Percentiles rank a stretch among this genome's conserved stretches.
These are phyloP conservation scores for Botrytis porri DNA, from an alignment of 2,329 filamentous ascomycete species.

Conservation along the genomic window DNA sequence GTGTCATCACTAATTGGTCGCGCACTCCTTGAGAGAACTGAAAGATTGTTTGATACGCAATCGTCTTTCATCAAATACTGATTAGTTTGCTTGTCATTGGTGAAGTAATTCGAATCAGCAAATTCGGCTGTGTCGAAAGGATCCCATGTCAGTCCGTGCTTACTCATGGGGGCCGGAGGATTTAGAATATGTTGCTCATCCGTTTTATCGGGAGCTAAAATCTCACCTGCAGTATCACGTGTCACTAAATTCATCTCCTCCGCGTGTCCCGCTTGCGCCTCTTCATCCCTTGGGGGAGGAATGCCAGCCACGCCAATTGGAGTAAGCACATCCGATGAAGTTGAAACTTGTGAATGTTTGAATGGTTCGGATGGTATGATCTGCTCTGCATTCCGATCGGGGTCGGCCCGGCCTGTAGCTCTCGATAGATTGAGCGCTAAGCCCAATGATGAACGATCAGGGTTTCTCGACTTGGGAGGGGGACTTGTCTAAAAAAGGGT, in stretches of 20 bases:
- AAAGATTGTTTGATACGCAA: background rate
- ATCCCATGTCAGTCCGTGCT: constrained; percentile 40
- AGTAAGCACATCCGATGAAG: constrained; percentile 8
- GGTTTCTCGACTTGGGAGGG: constrained; percentile 39
- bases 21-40: constrained; percentile 23
- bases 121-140: constrained; percentile 40
- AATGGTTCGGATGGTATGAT: constrained; percentile 12
- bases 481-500: constrained; percentile 39
- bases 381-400: background rate
- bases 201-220: constrained; percentile 23
- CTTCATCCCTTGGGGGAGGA: background rate
- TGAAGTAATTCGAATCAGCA: constrained; percentile 39
- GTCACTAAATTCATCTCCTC: constrained; percentile 9
- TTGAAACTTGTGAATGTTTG: background rate
- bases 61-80: background rate
- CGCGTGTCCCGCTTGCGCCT: background rate
- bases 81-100: constrained; percentile 30
- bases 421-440: constrained; percentile 28
- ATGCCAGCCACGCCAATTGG: background rate
- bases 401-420: constrained; percentile 3
- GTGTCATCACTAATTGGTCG: constrained; percentile 27
- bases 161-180: constrained; percentile 38
- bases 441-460: constrained; percentile 48
- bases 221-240: constrained; percentile 20
- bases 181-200: constrained; percentile 16